Percentiles rank a stretch among this genome's conserved stretches.
phyloP scores from a whole-genome alignment of 306 rosid genomes.

The Prosopis cineraria region DNA sequence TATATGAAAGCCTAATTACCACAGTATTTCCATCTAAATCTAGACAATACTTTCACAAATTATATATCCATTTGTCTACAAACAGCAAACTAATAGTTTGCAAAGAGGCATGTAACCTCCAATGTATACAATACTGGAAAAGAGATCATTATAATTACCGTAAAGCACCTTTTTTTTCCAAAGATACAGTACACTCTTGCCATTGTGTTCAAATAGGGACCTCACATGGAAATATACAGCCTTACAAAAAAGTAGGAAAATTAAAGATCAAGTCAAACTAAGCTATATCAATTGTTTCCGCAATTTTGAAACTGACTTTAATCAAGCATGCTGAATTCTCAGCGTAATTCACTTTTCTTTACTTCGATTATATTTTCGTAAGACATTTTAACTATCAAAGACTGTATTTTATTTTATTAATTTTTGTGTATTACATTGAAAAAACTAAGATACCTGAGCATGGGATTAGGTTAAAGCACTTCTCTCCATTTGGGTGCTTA shows the following conservation, averaged over 20 bases:
- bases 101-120: not conserved
- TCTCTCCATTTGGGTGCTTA: not conserved
- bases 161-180: not conserved
- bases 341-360: not conserved
- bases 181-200: not conserved
- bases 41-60: not conserved
- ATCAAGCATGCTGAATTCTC: not conserved
- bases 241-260: not conserved
- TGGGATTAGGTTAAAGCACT: not conserved
- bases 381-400: not conserved
- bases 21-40: not conserved
- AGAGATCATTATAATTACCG: not conserved
- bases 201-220: not conserved
- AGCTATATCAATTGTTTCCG: not conserved
- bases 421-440: not conserved
- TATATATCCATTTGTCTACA: not conserved
- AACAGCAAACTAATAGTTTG: not conserved
- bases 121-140: not conserved
- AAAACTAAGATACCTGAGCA: constrained; percentile 17
- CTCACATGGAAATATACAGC: not conserved
- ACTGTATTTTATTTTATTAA: not conserved
- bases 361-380: not conserved
- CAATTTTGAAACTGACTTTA: not conserved
- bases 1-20: not conserved
- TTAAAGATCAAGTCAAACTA: not conserved